A percentile compares a stretch with the other conserved stretches of the same genome.
Conservation (phyloP, 148 eudicot genomes). For the Rhododendron simsii region DNA sequence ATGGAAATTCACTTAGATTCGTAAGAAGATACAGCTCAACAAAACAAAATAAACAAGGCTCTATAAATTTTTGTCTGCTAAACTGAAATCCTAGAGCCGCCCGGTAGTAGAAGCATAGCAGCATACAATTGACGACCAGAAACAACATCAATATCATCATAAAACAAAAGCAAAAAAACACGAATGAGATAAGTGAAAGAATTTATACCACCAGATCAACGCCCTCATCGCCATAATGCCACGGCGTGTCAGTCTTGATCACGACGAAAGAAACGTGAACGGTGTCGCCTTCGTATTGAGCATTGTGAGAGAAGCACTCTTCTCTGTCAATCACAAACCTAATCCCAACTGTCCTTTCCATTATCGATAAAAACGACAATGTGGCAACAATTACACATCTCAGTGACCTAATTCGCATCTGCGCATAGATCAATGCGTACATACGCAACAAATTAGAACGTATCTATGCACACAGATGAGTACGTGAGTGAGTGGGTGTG, state of each 20-base stretch:
- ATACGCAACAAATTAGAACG: not conserved
- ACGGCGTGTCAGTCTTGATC: constrained; percentile 65
- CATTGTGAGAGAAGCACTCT: constrained; percentile 88
- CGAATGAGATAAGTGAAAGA: constrained; percentile 31
- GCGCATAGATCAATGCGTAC: not conserved
- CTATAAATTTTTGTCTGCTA: not conserved
- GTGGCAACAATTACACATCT: constrained; percentile 9
- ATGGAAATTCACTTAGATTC: not conserved
- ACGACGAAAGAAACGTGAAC: constrained; percentile 83
- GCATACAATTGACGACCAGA: not conserved
- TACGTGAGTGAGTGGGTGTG: not conserved
- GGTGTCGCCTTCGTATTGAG: constrained; percentile 60
- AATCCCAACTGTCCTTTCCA: constrained; percentile 44
- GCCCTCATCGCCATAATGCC: constrained; percentile 68
- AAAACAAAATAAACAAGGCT: not conserved
- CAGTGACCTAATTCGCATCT: constrained; percentile 18
- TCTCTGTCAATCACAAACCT: constrained; percentile 86
- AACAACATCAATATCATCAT: not conserved
- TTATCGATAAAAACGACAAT: constrained; percentile 16
- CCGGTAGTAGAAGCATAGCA: not conserved
- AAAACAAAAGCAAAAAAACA: constrained; percentile 39
- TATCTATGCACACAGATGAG: not conserved
- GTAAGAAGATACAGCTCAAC: not conserved
- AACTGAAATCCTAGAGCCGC: not conserved
- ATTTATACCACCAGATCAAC: constrained; percentile 78